Base-by-base conservation (phyloP, 164 flowering plant genomes). In the Vitis cinerea region DNA sequence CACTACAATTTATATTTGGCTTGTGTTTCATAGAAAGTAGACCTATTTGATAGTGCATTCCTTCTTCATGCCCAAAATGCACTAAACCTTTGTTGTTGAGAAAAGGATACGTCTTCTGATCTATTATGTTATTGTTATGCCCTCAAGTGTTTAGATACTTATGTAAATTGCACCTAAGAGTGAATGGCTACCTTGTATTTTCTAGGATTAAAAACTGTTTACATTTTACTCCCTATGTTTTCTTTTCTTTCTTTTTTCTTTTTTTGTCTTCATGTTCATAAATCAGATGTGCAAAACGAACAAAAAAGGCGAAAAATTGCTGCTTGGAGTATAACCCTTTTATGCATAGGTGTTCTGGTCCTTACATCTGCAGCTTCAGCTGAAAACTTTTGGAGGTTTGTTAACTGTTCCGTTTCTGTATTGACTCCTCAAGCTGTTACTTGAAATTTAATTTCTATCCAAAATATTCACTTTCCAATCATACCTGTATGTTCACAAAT, bases 291-390 rank as follows among this genome's bases (percentile, higher is more conserved):
- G 17, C 68, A 63, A 30, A 64, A 54, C 61, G 68, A 76, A 11
- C 47, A 47, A 48, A 70, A 15, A 29, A 75, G 79, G 68, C 68
- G 81, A 23, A 77, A 75, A 55, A 44, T 77, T 70, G 85, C 83
- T 52, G 59, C 68, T 23, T 77, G 82, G 83, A 61, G 63, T 51
- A 82, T 82, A 70, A 49, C 74, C 12, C 64, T 77, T 51, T 30
- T 77, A 27, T 82, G 82, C 57, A 23, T 72, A 55, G 85, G 85
- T 16, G 65, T 68, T 53, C 67, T 79, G 48, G 61, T 79, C 44
- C 44, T 79, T 72, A 60, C 81, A 14, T 72, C 71, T 58, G 78
- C 81, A 47, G 81, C 83, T 71, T 75, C 81, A 9, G 72, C 71
- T 65, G 72, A 72, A 63, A 8, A 44, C 27, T 59, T 77, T 62